Evolutionary conservation across 768 basidiomycete genomes (phyloP).

Genomic region (Auriscalpium vulgare): DNA sequence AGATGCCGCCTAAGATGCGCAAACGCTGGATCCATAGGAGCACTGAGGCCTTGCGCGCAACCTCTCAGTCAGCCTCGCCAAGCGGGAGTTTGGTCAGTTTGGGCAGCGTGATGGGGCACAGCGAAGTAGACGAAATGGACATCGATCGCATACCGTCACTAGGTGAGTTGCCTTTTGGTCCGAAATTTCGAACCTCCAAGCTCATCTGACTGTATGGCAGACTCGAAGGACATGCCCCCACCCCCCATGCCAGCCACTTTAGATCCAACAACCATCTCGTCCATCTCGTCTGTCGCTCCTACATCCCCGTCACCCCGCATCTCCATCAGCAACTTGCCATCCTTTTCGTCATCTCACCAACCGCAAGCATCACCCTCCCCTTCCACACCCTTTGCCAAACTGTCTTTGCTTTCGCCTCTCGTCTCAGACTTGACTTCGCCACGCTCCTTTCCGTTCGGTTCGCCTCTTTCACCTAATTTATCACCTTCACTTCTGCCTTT

Average conservation of each 20-base stretch:
- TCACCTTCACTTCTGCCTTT: slow-evolving; percentile 12
- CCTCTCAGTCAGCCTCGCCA: slow-evolving; percentile 10
- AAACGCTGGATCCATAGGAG: slow-evolving; percentile 17
- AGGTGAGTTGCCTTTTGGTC: slow-evolving; percentile 5
- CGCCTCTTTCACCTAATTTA: slow-evolving; percentile 17
- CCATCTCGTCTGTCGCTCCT: slow-evolving; percentile 9
- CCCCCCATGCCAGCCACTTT: slow-evolving; percentile 40
- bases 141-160: slow-evolving; percentile 16
- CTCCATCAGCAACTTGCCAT: background rate
- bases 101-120: slow-evolving; percentile 11
- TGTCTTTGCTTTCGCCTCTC: slow-evolving; percentile 37
- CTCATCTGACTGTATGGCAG: slow-evolving; percentile 15
- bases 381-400: slow-evolving; percentile 40
- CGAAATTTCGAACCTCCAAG: background rate
- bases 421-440: background rate
- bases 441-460: slow-evolving; percentile 6
- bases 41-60: slow-evolving; percentile 8
- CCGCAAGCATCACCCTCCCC: slow-evolving; percentile 8
- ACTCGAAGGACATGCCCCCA: slow-evolving; percentile 39
- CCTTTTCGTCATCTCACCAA: background rate
- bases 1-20: slow-evolving; percentile 16
- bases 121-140: slow-evolving; percentile 15
- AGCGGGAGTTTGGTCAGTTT: slow-evolving; percentile 15
- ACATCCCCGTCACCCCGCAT: slow-evolving; percentile 8
- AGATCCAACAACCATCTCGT: slow-evolving; percentile 32